These are phyloP conservation scores for Albifimbria verrucaria DNA, from an alignment of 2,329 filamentous ascomycete species.

Conservation along the genomic window DNA sequence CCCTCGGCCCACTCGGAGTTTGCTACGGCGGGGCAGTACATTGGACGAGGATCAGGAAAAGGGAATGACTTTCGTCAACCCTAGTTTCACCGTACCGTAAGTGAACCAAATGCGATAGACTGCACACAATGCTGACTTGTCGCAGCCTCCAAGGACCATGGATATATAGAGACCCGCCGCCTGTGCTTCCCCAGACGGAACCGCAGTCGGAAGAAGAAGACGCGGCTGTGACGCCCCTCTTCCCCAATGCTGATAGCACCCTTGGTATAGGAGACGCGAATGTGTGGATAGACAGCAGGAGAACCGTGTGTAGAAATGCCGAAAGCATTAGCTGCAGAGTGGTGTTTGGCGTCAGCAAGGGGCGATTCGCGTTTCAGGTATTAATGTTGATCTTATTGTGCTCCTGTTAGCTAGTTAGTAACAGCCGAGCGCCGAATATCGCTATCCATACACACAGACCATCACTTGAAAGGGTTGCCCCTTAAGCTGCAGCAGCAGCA, in stretches of 20 bases:
- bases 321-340: too few relatives aligned
- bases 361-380: too few relatives aligned
- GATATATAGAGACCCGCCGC: constrained; percentile 59
- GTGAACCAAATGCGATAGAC: constrained; percentile 24
- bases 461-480: too few relatives aligned
- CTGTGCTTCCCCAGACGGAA: constrained; percentile 24
- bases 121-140: constrained; percentile 4
- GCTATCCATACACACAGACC: too few relatives aligned
- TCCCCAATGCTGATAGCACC: constrained; percentile 32
- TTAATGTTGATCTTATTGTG: too few relatives aligned
- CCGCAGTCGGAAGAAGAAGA: constrained; percentile 22
- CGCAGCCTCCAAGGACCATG: constrained; percentile 64
- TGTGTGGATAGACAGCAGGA: constrained; percentile 30
- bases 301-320: constrained; percentile 19
- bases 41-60: constrained; percentile 71
- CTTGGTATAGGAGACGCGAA: constrained; percentile 37
- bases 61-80: constrained; percentile 71
- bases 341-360: too few relatives aligned
- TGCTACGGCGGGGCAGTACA: constrained; percentile 56
- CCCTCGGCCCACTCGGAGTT: constrained; percentile 32
- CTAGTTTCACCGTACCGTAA: constrained; percentile 66
- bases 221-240: constrained; percentile 16
- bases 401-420: too few relatives aligned
- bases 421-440: too few relatives aligned
- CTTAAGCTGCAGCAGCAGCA: too few relatives aligned